phyloP scores from a whole-genome alignment of 768 basidiomycete genomes.

The Amanita inopinata region DNA sequence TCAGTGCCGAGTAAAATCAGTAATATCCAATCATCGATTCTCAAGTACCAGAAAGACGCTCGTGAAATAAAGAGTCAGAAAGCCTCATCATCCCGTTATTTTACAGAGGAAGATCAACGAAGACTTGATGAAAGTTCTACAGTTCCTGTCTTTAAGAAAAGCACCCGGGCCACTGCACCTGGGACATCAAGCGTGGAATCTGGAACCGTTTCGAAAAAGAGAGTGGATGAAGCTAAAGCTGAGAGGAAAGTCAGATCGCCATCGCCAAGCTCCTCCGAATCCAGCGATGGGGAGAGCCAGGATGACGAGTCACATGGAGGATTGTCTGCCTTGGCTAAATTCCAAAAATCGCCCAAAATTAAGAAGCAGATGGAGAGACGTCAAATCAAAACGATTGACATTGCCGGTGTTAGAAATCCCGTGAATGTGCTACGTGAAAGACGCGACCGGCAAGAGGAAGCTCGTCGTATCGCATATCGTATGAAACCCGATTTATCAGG shows the following conservation, averaged over 20 bases:
- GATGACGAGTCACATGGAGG: slow-evolving; percentile 34
- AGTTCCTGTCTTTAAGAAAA: slow-evolving; percentile 10
- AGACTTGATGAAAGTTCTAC: slow-evolving; percentile 7
- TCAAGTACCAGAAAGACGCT: background rate
- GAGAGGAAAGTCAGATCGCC: background rate
- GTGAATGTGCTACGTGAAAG: slow-evolving; percentile 31
- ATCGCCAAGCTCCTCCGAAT: slow-evolving; percentile 23
- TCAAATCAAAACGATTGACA: slow-evolving; percentile 53
- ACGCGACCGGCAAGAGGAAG: slow-evolving; percentile 47
- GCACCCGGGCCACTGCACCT: background rate
- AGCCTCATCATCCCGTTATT: slow-evolving; percentile 16
- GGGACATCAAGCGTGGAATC: slow-evolving; percentile 2
- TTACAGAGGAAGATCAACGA: slow-evolving; percentile 17
- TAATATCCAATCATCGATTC: background rate
- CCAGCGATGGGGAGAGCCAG: slow-evolving; percentile 39
- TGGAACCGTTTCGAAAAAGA: slow-evolving; percentile 5
- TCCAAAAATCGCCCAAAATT: slow-evolving; percentile 53
- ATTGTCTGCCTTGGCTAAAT: slow-evolving; percentile 44
- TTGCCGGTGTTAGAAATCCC: slow-evolving; percentile 34
- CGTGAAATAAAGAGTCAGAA: slow-evolving; percentile 7
- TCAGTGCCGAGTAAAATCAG: background rate
- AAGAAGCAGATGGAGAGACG: slow-evolving; percentile 50
- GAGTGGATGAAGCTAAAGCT: background rate
- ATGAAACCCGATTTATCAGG: slow-evolving; percentile 75
- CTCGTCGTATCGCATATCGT: slow-evolving; percentile 52